Evolutionary conservation across 2,329 filamentous ascomycete genomes (phyloP).

Genomic region (Aspergillus uvarum): DNA sequence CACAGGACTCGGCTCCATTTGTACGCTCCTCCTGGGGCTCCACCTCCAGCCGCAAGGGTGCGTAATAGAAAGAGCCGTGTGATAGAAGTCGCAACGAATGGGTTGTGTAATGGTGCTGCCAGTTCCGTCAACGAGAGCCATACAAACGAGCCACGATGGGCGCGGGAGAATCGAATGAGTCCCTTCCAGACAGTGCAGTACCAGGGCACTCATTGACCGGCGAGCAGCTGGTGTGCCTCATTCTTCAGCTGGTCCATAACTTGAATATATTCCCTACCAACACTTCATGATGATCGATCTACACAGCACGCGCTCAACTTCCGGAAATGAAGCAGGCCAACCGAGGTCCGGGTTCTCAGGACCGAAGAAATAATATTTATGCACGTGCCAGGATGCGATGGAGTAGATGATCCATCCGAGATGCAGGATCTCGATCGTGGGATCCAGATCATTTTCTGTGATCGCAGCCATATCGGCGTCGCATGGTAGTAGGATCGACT

Average conservation of each 20-base stretch:
- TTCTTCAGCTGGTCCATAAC: background rate
- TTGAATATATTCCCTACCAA: background rate
- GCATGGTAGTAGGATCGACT: constrained; percentile 12
- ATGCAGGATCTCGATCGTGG: background rate
- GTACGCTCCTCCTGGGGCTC: too few relatives aligned
- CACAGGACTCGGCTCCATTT: too few relatives aligned
- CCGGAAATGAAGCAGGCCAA: background rate
- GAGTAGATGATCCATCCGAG: background rate
- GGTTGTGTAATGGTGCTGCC: too few relatives aligned
- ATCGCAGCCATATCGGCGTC: constrained; percentile 7
- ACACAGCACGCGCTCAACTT: background rate
- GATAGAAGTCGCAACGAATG: too few relatives aligned
- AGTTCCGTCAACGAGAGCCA: too few relatives aligned
- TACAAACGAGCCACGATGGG: too few relatives aligned
- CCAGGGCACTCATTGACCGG: too few relatives aligned
- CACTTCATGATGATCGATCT: background rate
- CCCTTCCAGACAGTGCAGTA: too few relatives aligned
- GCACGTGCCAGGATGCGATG: background rate
- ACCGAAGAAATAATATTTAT: background rate
- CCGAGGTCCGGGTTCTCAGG: background rate
- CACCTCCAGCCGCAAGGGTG: too few relatives aligned
- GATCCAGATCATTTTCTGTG: constrained; percentile 7
- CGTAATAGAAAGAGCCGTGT: too few relatives aligned
- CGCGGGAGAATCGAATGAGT: too few relatives aligned
- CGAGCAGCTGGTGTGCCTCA: background rate